These are phyloP conservation scores for Aphanomyces euteiches DNA, from an alignment of 352 stramenopile species.

Conservation along the genomic window DNA sequence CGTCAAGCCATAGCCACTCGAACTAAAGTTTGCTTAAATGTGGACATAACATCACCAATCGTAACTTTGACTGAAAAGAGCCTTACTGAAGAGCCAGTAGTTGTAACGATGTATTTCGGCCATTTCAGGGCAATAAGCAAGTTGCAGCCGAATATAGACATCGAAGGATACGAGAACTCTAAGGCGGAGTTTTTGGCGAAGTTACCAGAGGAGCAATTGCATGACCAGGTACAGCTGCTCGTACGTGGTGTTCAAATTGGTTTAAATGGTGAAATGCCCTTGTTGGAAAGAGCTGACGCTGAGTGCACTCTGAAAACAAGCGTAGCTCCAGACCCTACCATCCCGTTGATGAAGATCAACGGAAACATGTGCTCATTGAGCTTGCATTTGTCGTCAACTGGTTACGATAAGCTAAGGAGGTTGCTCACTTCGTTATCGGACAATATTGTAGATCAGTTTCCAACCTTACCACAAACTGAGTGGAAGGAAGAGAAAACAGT, in stretches of 20 bases:
- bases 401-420: conserved; percentile 54
- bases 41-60: conserved; percentile 77
- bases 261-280: conserved; percentile 37
- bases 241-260: conserved; percentile 78
- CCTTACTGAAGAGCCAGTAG: conserved; percentile 31
- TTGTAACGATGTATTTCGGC: conserved; percentile 10
- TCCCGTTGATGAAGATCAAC: conserved; percentile 71
- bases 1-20: conserved; percentile 60
- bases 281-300: conserved; percentile 76
- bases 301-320: conserved; percentile 70
- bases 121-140: conserved; percentile 9
- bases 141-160: neutral
- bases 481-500: conserved; percentile 26
- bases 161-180: neutral
- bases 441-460: conserved; percentile 48
- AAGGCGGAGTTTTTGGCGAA: conserved; percentile 3
- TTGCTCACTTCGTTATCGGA: conserved; percentile 66
- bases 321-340: conserved; percentile 67
- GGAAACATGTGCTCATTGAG: conserved; percentile 65
- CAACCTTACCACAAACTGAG: conserved; percentile 27
- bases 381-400: conserved; percentile 63
- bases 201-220: conserved; percentile 46
- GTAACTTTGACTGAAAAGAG: conserved; percentile 68
- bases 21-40: conserved; percentile 64
- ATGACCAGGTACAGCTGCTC: conserved; percentile 72